Base-by-base conservation (phyloP, 768 basidiomycete species). In the Lyophyllum decastes region DNA sequence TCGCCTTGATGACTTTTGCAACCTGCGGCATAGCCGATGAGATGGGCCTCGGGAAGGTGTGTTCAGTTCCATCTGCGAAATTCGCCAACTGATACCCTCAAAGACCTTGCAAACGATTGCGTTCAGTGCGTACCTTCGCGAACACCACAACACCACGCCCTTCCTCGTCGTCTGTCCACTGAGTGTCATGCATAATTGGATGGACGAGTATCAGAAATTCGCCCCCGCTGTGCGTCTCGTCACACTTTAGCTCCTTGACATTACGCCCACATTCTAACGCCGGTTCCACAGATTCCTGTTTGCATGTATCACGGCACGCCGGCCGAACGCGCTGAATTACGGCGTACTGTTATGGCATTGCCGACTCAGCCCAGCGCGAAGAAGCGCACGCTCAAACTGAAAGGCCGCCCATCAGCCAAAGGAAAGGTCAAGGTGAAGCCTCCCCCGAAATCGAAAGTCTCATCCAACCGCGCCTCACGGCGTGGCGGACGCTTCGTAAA, bases 101-200 rank as follows among this genome's bases (percentile, higher is more conserved):
- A 58, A 97, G 92, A 99, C 97, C 0, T 79, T 98, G 0, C 97
- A 99, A 80, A 92, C 88, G 0, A 99, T 99, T 44, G 86, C 95
- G 0, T 97, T 98, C 70, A 85, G 92, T 57, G 95, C 95, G 0
- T 89, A 95, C 72, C 80, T 99, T 0, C 87, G 93, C 27, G 88
- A 90, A 55, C 76, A 85, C 54, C 78, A 84, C 4, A 84, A 89
- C 46, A 80, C 78, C 58, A 82, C 83, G 16, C 92, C 93, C 0
- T 91, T 95, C 72, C 81, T 99, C 24, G 73, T 99, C 55, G 94
- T 98, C 19, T 94, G 93, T 60, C 97, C 97, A 0, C 83, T 98
- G 1, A 94, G 93, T 45, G 96, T 98, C 12, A 73, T 98, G 16
- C 89, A 95, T 66, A 96, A 95, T 64, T 98, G 95, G 95, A 74